phyloP scores from a whole-genome alignment of 192 early-diverging fungal species.

The Geranomyces michiganensis region DNA sequence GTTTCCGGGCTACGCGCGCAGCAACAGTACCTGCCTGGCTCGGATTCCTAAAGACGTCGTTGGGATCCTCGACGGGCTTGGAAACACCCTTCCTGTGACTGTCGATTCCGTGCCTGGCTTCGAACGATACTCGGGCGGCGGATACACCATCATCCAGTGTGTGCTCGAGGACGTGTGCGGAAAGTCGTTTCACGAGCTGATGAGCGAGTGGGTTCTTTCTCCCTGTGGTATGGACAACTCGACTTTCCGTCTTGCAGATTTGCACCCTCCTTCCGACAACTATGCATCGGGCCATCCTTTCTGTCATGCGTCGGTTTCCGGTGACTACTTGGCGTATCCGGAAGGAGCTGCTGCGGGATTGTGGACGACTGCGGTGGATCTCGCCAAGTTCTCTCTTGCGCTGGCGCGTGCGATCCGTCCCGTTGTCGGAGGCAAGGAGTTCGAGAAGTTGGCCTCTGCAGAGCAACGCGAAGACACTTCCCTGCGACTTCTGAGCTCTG shows the following conservation, averaged over 20 bases:
- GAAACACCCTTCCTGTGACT: conserved; percentile 24
- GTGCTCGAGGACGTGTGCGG: conserved; percentile 38
- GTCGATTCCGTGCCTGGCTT: conserved; percentile 23
- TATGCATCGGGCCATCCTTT: conserved; percentile 25
- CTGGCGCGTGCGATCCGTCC: not conserved
- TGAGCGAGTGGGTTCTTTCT: conserved; percentile 25
- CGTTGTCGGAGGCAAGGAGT: not conserved
- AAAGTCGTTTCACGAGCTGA: conserved; percentile 31
- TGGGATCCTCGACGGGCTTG: conserved; percentile 26
- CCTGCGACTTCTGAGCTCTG: not conserved
- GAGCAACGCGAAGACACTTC: not conserved
- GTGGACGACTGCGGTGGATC: conserved; percentile 43
- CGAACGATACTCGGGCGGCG: conserved; percentile 38
- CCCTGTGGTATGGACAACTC: conserved; percentile 33
- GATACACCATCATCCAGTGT: conserved; percentile 33
- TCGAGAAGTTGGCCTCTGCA: not conserved
- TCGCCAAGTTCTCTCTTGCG: conserved; percentile 7
- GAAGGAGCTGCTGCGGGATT: conserved; percentile 43
- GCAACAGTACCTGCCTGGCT: conserved; percentile 1
- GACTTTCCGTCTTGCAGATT: conserved; percentile 24
- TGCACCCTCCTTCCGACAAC: conserved; percentile 14
- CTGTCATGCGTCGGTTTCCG: conserved; percentile 22
- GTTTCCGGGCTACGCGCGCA: conserved; percentile 37
- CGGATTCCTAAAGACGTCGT: conserved; percentile 19
- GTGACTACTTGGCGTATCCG: conserved; percentile 38